Percentiles rank a stretch among this genome's conserved stretches.
Conservation (phyloP, 1,284 basidiomycete genomes). For the Pascua sp. region DNA sequence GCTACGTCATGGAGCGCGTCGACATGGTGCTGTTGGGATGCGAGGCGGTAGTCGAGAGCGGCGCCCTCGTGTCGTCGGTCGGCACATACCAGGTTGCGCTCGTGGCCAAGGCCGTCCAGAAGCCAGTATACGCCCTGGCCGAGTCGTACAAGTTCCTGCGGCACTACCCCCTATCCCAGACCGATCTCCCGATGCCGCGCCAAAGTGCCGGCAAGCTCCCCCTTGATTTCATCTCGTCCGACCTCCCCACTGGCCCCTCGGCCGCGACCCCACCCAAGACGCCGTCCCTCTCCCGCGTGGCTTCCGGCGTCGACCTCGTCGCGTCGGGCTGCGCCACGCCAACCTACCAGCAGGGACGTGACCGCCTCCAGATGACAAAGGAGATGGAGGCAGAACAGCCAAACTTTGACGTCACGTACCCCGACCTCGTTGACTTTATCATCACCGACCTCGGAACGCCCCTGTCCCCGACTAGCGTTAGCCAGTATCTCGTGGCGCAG, state of each 20-base stretch:
- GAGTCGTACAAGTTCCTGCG: slow-evolving; percentile 99
- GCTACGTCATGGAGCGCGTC: slow-evolving; percentile 92
- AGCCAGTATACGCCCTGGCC: slow-evolving; percentile 94
- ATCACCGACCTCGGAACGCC: slow-evolving; percentile 49
- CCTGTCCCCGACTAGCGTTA: slow-evolving; percentile 44
- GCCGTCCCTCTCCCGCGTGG: slow-evolving; percentile 10
- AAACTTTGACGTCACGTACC: slow-evolving; percentile 52
- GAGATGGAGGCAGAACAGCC: slow-evolving; percentile 51
- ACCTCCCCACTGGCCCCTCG: slow-evolving; percentile 9
- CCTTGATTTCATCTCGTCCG: slow-evolving; percentile 23
- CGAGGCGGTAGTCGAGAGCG: slow-evolving; percentile 94
- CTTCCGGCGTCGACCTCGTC: slow-evolving; percentile 4
- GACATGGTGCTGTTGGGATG: slow-evolving; percentile 94
- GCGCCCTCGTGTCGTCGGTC: slow-evolving; percentile 59
- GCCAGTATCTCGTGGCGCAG: slow-evolving; percentile 50
- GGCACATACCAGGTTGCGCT: slow-evolving; percentile 96
- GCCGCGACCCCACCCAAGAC: slow-evolving; percentile 5
- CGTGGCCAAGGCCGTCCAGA: slow-evolving; percentile 88
- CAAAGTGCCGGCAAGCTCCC: slow-evolving; percentile 14
- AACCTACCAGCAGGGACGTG: neutral
- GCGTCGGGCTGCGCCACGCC: slow-evolving; percentile 5
- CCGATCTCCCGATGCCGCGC: slow-evolving; percentile 69
- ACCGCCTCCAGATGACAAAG: slow-evolving; percentile 43
- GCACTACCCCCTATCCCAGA: slow-evolving; percentile 92
- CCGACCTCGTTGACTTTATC: slow-evolving; percentile 50